Evolutionary conservation across 768 basidiomycete species (phyloP).

Genomic region (Gautieria morchelliformis): DNA sequence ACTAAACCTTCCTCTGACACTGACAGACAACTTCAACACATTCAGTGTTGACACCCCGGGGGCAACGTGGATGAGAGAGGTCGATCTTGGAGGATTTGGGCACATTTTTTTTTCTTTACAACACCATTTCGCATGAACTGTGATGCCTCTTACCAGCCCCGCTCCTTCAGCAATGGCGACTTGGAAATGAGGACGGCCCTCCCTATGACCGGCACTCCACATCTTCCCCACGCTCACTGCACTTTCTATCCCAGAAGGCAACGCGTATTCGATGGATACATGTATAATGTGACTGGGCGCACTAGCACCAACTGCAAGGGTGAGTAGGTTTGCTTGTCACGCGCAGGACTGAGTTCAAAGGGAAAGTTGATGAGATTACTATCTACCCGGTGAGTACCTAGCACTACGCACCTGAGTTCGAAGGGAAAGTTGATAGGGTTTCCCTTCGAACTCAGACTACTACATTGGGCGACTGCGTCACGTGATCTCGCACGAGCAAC

Average conservation of each 20-base stretch:
- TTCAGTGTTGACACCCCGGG: conserved; percentile 1
- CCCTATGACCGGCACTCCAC: conserved; percentile 40
- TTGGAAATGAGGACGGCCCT: conserved; percentile 79
- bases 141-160: too few species aligned
- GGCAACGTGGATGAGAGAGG: conserved; percentile 56
- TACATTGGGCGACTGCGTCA: too few species aligned
- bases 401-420: too few species aligned
- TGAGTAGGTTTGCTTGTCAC: not conserved
- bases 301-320: conserved; percentile 33
- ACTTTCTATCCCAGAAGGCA: conserved; percentile 21
- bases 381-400: too few species aligned
- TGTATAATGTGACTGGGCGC: conserved; percentile 76
- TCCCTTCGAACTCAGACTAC: too few species aligned
- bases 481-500: too few species aligned
- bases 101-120: conserved; percentile 21
- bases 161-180: conserved; percentile 50
- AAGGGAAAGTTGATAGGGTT: too few species aligned
- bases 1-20: too few species aligned
- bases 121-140: not conserved
- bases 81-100: conserved; percentile 79
- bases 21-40: conserved; percentile 48
- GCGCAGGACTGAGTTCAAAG: too few species aligned
- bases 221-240: not conserved
- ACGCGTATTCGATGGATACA: conserved; percentile 52
- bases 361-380: too few species aligned